These are phyloP conservation scores for Eimeria sp. DNA, from an alignment of 169 alveolate genomes.

Conservation along the genomic window DNA sequence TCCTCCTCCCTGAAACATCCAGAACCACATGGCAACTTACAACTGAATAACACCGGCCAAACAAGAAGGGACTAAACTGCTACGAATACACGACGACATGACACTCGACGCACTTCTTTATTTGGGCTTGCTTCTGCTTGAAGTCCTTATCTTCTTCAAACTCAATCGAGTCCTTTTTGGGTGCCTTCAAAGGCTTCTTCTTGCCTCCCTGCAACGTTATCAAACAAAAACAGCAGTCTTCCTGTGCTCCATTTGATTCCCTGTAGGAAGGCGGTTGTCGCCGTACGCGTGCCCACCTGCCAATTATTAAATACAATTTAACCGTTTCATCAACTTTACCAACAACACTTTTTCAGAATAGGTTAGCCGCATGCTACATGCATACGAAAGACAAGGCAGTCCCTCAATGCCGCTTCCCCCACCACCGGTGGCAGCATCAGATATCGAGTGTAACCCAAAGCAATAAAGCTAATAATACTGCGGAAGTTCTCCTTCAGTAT, in stretches of 20 bases:
- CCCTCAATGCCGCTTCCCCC: not conserved
- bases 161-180: constrained; percentile 63
- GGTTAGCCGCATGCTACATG: not conserved
- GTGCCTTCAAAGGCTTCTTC: constrained; percentile 80
- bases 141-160: constrained; percentile 66
- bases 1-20: constrained; percentile 65
- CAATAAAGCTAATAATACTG: not conserved
- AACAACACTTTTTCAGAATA: not conserved
- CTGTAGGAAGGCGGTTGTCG: not conserved
- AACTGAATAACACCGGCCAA: not conserved
- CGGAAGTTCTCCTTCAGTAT: not conserved
- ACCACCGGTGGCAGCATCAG: not conserved
- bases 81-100: no score
- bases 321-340: not conserved
- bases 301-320: not conserved
- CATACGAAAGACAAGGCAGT: not conserved
- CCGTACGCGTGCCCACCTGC: not conserved
- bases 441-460: not conserved
- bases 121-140: constrained; percentile 79
- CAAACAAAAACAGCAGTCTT: not conserved
- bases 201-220: constrained; percentile 70
- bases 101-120: constrained; percentile 20
- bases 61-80: not conserved
- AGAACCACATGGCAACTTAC: not conserved
- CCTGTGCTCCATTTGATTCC: no score